A percentile compares a stretch with the other conserved stretches of the same genome.
Evolutionary conservation across 148 eudicot genomes (phyloP).

Genomic region (Euryodendron excelsum): DNA sequence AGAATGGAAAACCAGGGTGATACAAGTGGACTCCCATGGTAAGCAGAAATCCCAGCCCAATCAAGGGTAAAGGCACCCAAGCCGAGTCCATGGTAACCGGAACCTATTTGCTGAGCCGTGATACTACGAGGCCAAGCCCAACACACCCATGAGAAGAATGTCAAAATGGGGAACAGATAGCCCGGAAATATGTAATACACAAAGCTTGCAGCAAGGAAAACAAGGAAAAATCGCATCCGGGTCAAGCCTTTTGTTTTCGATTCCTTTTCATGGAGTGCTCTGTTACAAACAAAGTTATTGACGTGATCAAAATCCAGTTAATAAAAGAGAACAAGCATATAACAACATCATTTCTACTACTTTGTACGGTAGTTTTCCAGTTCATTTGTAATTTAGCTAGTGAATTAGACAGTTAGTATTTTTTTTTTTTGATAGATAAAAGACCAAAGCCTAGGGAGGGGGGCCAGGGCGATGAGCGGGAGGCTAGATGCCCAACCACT

Average conservation of each 20-base stretch:
- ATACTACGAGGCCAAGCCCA: conserved; percentile 96
- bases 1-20: conserved; percentile 88
- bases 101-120: conserved; percentile 95
- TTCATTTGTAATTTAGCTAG: too few relatives aligned
- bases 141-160: conserved; percentile 98
- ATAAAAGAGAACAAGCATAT: background rate
- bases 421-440: too few relatives aligned
- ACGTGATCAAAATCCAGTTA: conserved; percentile 2
- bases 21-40: conserved; percentile 94
- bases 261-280: conserved; percentile 97
- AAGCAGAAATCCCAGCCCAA: conserved; percentile 99
- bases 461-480: too few relatives aligned
- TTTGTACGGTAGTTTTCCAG: too few relatives aligned
- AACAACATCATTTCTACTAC: background rate
- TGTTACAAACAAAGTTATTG: conserved; percentile 30
- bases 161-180: conserved; percentile 77
- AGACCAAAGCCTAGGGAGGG: too few relatives aligned
- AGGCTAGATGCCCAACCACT: too few relatives aligned
- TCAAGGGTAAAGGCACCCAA: conserved; percentile 96
- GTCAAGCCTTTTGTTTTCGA: conserved; percentile 63
- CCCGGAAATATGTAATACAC: conserved; percentile 86
- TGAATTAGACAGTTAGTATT: too few relatives aligned
- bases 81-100: conserved; percentile 91
- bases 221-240: conserved; percentile 84
- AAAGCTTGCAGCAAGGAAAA: conserved; percentile 73